A percentile compares a stretch with the other conserved stretches of the same genome.
Conservation (phyloP, 257 asterid genomes). For the Buddleja alternifolia region DNA sequence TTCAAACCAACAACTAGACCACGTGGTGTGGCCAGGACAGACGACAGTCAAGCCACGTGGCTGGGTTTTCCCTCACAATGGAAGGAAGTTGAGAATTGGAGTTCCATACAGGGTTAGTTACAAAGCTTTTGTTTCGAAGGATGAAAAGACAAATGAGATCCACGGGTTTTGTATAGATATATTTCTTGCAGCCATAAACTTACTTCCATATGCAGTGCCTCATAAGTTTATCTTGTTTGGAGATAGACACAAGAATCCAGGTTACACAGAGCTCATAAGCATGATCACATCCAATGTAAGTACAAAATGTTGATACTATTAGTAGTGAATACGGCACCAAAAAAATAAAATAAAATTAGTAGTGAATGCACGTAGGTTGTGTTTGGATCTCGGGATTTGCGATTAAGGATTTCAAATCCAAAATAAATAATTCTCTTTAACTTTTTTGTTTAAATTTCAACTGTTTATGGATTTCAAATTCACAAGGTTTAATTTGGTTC, state of each 20-base stretch:
- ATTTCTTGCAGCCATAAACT: conserved; percentile 51
- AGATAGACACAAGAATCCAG: conserved; percentile 52
- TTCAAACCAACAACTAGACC: conserved; percentile 36
- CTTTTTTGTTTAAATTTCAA: too few species aligned
- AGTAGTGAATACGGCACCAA: too few species aligned
- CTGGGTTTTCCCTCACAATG: conserved; percentile 64
- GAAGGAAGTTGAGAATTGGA: conserved; percentile 53
- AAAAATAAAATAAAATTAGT: too few species aligned
- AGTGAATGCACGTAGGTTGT: too few species aligned
- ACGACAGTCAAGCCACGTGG: conserved; percentile 55
- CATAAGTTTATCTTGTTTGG: conserved; percentile 50
- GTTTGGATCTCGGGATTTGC: too few species aligned
- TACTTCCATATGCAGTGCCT: conserved; percentile 66
- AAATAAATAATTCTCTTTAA: background rate
- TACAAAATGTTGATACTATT: too few species aligned
- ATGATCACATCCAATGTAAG: conserved; percentile 30
- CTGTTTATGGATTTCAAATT: too few species aligned
- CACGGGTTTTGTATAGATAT: conserved; percentile 50
- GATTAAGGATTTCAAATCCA: too few species aligned
- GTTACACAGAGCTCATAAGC: conserved; percentile 47
- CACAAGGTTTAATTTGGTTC: too few species aligned
- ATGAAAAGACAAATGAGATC: too few species aligned
- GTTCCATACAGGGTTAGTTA: conserved; percentile 62
- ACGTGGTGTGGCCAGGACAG: conserved; percentile 67
- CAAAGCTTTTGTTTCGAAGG: conserved; percentile 39